Evolutionary conservation across 495 filamentous ascomycete genomes (phyloP).

Genomic region (Aspergillus biplanus): DNA sequence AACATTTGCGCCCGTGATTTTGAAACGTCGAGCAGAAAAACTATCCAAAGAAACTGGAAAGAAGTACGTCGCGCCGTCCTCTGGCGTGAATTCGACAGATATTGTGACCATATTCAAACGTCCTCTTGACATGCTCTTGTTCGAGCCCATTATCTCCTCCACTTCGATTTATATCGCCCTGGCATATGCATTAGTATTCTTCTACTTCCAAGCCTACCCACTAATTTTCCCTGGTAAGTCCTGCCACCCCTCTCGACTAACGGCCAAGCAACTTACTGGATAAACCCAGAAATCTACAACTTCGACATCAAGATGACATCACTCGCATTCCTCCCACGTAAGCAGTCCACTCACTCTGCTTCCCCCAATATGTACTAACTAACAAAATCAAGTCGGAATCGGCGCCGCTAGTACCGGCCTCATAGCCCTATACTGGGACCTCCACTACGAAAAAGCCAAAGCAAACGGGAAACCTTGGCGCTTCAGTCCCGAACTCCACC

Average conservation of each 20-base stretch:
- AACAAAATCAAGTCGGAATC: conserved; percentile 36
- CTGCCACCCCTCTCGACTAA: neutral
- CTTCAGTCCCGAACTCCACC: conserved; percentile 59
- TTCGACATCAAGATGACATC: conserved; percentile 45
- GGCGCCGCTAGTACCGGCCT: conserved; percentile 42
- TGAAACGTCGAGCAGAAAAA: conserved; percentile 55
- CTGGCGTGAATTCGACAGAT: conserved; percentile 9
- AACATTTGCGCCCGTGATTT: conserved; percentile 65
- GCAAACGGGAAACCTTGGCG: conserved; percentile 42
- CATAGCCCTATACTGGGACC: conserved; percentile 58
- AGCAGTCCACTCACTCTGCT: neutral
- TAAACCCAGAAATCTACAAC: conserved; percentile 32
- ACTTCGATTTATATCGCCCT: conserved; percentile 70
- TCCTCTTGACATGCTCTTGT: conserved; percentile 49
- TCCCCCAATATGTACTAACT: conserved; percentile 5
- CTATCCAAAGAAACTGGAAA: conserved; percentile 62
- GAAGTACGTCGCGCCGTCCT: conserved; percentile 1
- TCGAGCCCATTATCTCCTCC: conserved; percentile 68
- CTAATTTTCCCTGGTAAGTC: conserved; percentile 58
- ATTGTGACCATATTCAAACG: conserved; percentile 46
- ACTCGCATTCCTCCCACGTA: conserved; percentile 48
- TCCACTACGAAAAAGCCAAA: conserved; percentile 49
- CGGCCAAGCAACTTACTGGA: neutral
- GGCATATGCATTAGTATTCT: conserved; percentile 73
- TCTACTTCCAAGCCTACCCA: conserved; percentile 71